These are phyloP conservation scores for Mortierella sp. DNA, from an alignment of 371 early-diverging fungal species.

Conservation along the genomic window DNA sequence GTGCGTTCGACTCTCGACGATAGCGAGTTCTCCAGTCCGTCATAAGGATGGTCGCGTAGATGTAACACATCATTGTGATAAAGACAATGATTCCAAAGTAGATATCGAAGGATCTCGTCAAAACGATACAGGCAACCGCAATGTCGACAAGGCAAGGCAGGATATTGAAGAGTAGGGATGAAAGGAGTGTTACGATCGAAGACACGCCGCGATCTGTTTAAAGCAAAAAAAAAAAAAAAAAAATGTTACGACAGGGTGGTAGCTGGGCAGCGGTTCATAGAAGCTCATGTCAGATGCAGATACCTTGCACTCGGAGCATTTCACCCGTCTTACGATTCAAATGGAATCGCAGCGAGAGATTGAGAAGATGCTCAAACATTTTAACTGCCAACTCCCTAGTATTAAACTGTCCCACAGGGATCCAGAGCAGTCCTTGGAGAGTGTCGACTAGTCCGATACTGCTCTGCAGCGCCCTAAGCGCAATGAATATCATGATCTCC, in stretches of 20 bases:
- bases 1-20: conserved; percentile 78
- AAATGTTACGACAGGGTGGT: neutral
- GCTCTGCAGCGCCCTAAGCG: conserved; percentile 80
- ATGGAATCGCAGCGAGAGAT: conserved; percentile 88
- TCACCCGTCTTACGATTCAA: conserved; percentile 96
- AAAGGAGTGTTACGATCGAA: conserved; percentile 82
- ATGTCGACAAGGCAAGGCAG: conserved; percentile 91
- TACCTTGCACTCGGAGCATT: conserved; percentile 78
- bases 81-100: conserved; percentile 87
- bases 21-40: conserved; percentile 95
- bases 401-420: conserved; percentile 92
- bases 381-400: conserved; percentile 86
- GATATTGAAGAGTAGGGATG: conserved; percentile 88
- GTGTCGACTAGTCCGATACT: conserved; percentile 85
- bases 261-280: no score
- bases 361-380: conserved; percentile 88
- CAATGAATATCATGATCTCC: conserved; percentile 76
- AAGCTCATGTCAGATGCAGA: no score
- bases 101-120: conserved; percentile 77
- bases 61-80: conserved; percentile 88
- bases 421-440: conserved; percentile 86
- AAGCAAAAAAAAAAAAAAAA: conserved; percentile 38
- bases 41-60: conserved; percentile 82
- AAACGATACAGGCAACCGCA: conserved; percentile 79
- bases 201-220: conserved; percentile 88